Percentiles rank a stretch among this genome's conserved stretches.
Conservation (phyloP, 2,329 filamentous ascomycete species). For the Alternaria sp. region DNA sequence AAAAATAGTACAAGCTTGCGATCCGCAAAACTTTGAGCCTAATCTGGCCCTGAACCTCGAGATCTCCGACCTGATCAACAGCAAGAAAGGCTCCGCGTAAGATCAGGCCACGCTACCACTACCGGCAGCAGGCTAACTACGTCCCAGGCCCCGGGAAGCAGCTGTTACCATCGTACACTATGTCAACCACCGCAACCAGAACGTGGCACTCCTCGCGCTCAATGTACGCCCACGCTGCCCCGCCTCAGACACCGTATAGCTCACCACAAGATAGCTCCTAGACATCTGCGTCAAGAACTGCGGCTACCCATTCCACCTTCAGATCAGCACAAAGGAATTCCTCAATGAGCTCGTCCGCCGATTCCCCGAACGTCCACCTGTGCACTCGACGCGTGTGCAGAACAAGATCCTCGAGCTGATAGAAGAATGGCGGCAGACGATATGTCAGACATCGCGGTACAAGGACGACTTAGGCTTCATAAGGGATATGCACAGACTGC, state of each 20-base stretch:
- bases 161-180: conserved; percentile 91
- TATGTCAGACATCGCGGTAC: conserved; percentile 97
- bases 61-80: conserved; percentile 94
- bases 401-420: conserved; percentile 92
- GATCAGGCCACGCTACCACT: conserved; percentile 25
- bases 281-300: conserved; percentile 99
- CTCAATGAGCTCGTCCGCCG: conserved; percentile 96
- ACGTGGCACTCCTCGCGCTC: conserved; percentile 88
- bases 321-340: conserved; percentile 98
- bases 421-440: conserved; percentile 97
- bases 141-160: conserved; percentile 79
- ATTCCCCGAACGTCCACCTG: conserved; percentile 90
- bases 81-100: conserved; percentile 90
- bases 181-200: conserved; percentile 96
- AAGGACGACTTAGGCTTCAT: conserved; percentile 97
- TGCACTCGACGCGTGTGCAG: conserved; percentile 86
- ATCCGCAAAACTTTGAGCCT: conserved; percentile 96
- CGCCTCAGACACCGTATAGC: conserved; percentile 14
- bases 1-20: conserved; percentile 79
- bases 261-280: conserved; percentile 66
- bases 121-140: conserved; percentile 22
- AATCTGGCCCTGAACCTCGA: conserved; percentile 96
- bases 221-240: conserved; percentile 56
- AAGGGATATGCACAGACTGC: conserved; percentile 92
- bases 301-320: conserved; percentile 97